phyloP scores from a whole-genome alignment of 2,329 filamentous ascomycete species.

The Venturia oleaginea region DNA sequence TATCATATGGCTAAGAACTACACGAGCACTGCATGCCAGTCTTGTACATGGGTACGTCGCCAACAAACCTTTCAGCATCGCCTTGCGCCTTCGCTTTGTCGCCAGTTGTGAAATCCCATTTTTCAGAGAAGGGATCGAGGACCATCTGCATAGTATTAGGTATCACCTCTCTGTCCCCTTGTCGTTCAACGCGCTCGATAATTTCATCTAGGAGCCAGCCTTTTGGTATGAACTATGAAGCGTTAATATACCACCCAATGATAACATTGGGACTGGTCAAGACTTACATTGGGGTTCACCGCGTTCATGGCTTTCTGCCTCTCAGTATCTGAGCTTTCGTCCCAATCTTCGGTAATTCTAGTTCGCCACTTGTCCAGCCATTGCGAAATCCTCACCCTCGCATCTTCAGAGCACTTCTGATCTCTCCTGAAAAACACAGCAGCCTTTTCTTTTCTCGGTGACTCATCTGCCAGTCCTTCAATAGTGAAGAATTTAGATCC shows the following conservation, averaged over 20 bases:
- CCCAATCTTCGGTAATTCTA: conserved; percentile 70
- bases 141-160: conserved; percentile 72
- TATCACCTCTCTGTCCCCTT: conserved; percentile 70
- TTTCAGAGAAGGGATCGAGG: conserved; percentile 73
- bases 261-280: neutral
- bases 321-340: conserved; percentile 47
- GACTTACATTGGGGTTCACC: conserved; percentile 68
- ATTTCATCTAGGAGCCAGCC: conserved; percentile 92
- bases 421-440: conserved; percentile 72
- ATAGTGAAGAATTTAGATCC: conserved; percentile 48
- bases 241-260: neutral
- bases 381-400: conserved; percentile 55
- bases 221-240: conserved; percentile 63
- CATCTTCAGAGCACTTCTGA: conserved; percentile 50
- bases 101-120: conserved; percentile 56
- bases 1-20: conserved; percentile 55
- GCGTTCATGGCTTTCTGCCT: conserved; percentile 67
- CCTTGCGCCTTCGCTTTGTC: conserved; percentile 35
- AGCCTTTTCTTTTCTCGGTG: conserved; percentile 55
- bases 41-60: conserved; percentile 70
- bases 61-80: conserved; percentile 66
- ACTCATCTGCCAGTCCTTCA: conserved; percentile 54
- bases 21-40: conserved; percentile 91
- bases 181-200: conserved; percentile 79
- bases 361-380: conserved; percentile 77